Evolutionary conservation across 345 rosid genomes (phyloP), one percentile per base, ranked within the genome.

Genomic region (Abelmoschus esculentus): DNA sequence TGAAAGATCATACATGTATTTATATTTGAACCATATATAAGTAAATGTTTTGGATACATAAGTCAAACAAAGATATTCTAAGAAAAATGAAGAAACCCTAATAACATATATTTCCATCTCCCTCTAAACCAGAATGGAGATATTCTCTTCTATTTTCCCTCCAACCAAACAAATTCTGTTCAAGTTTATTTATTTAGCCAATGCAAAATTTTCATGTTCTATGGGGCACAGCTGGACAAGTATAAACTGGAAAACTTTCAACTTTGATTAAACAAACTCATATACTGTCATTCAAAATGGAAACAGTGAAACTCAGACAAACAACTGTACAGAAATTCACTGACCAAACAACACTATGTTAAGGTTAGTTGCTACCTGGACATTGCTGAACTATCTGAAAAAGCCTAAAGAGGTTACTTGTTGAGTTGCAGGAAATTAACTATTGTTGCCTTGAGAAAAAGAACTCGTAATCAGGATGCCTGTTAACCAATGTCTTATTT

Each of bases 391-490:
- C 59, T 61, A 34, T 8, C 47, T 47, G 29, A 32, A 19, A 40
- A 66, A 65, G 28, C 38, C 32, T 14, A 61, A 38, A 38, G 47
- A 62, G 52, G 17, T 1, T 64, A 42, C 34, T 19, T 14, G 55
- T n/a, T 32, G 12, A 5, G 38, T 38, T 10, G 15, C 10, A 52
- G 15, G 46, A 7, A 44, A 11, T 12, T 18, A 57, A 65, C 44
- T 71, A 74, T 3, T 58, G 59, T 71, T 70, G 67, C 68, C 87
- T 83, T 3, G 86, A 80, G 60, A 72, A 53, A 71, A 86, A 86
- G 73, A 83, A 86, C 78, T 80, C 86, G 2, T 73, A 83, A 76
- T 86, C 90, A 7, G 87, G 82, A 53, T 86, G 90, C 59, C 73
- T 79, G 57, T 83, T 86, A 50, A 75, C 74, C 10, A 76, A 73